Base-by-base conservation (phyloP, 2,329 filamentous ascomycete species). In the Teratosphaeriaceae sp. region DNA sequence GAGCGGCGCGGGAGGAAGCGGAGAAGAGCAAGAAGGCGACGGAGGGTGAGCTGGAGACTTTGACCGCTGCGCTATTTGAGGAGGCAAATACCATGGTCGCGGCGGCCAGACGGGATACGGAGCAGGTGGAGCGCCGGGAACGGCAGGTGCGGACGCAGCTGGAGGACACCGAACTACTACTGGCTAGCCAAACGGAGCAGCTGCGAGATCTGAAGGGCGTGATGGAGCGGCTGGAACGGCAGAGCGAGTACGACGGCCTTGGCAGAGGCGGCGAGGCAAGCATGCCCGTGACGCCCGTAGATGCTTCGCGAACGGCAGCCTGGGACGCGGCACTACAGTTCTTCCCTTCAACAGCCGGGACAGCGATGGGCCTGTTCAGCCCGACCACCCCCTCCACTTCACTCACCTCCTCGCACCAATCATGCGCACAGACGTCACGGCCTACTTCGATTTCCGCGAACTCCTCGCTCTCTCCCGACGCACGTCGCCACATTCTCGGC, bases 31-130 rank as follows among this genome's bases (percentile, higher is more conserved):
- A 92, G 71, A 86, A 84, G 64, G 82, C 82, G 50, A 95, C 96
- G 22, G 92, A 98, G 63, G 82, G 85, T 54, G 92, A 98, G 65
- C 70, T 98, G 35, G 92, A 97, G 67, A 86, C 80, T 40, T 67
- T 98, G 50, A 97, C 92, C 0, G 82, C 88, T 1, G 88, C 88
- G 21, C 75, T 98, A n/a, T 98, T 98, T 50, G 88, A 97, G 61
- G 90, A 98, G 71, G 92, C 92, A 38, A 97, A 98, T 69, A 89
- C 85, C 65, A 97, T 98, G 90, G 92, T 98, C 40, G 86, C 90
- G 30, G 81, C 80, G 13, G 90, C 90, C 27, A 87, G 94, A 48
- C 81, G 79, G 50, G 88, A 96, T 55, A 84, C 88, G 27, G 88
- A 96, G 52, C 75, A 77, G 3, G 82, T 88, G 44, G 85, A 84